Conservation (phyloP, 108 stramenopile genomes). For the Cyclotella cryptica region DNA sequence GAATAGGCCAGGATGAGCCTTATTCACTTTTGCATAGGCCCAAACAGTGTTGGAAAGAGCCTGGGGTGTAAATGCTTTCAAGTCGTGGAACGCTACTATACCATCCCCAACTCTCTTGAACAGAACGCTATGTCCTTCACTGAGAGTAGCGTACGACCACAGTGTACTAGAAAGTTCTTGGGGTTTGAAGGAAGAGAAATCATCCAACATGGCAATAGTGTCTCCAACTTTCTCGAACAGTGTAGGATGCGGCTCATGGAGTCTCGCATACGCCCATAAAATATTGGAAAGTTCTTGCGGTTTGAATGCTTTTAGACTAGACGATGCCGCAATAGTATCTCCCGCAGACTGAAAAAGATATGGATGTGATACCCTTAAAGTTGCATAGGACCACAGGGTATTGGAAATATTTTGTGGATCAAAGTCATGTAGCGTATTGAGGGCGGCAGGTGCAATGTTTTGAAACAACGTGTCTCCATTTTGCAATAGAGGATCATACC, state of each 20-base stretch:
- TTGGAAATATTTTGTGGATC: conserved; percentile 2
- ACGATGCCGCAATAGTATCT: background rate
- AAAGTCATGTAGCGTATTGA: background rate
- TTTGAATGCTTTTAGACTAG: background rate
- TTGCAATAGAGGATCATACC: background rate
- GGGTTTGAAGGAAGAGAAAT: conserved; percentile 4
- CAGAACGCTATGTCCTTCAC: background rate
- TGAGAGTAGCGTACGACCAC: background rate
- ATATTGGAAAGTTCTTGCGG: conserved; percentile 10
- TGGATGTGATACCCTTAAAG: background rate
- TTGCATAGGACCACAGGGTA: conserved; percentile 9
- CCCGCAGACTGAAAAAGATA: background rate
- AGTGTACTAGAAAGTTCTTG: conserved; percentile 6
- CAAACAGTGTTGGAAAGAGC: background rate
- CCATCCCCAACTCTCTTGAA: conserved; percentile 2
- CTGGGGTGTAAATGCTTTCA: background rate
- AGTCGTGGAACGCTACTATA: background rate
- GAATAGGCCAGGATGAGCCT: background rate
- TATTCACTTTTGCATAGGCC: background rate
- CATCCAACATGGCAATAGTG: background rate
- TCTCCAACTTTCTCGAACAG: conserved; percentile 23
- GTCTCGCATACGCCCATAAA: conserved; percentile 5
- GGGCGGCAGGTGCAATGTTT: conserved; percentile 1
- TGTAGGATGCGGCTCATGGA: background rate
- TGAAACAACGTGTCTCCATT: background rate